Evolutionary conservation across 805 yeast species (phyloP).

Genomic region (Yarrowia osloensis): DNA sequence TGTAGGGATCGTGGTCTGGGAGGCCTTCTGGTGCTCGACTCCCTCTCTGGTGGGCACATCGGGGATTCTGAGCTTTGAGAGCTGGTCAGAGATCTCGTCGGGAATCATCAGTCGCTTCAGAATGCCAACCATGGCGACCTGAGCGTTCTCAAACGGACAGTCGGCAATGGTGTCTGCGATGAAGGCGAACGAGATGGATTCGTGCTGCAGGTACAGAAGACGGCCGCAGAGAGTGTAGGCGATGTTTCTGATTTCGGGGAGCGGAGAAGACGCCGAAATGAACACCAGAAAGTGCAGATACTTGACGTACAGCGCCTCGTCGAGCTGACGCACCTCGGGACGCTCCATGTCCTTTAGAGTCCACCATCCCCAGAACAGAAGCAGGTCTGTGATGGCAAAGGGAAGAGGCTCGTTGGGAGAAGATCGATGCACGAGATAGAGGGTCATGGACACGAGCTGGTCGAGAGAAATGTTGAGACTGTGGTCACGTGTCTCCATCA

Average conservation of each 20-base stretch:
- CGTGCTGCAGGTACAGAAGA: slow-evolving; percentile 59
- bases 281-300: slow-evolving; percentile 50
- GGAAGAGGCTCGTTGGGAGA: slow-evolving; percentile 37
- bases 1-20: not conserved
- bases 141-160: slow-evolving; percentile 66
- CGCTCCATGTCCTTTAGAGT: slow-evolving; percentile 36
- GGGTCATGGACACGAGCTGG: not conserved
- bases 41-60: slow-evolving; percentile 16
- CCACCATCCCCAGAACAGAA: slow-evolving; percentile 44
- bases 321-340: slow-evolving; percentile 40
- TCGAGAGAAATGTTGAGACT: slow-evolving; percentile 8
- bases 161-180: slow-evolving; percentile 61
- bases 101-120: slow-evolving; percentile 48
- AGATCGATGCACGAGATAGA: slow-evolving; percentile 10
- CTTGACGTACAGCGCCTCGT: slow-evolving; percentile 41
- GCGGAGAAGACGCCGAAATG: slow-evolving; percentile 44
- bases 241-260: slow-evolving; percentile 47
- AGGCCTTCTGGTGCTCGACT: not conserved
- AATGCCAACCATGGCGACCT: slow-evolving; percentile 62
- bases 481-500: slow-evolving; percentile 37
- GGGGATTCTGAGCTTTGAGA: slow-evolving; percentile 6
- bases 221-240: slow-evolving; percentile 65
- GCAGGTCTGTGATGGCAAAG: slow-evolving; percentile 42
- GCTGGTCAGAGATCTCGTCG: slow-evolving; percentile 18
- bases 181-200: slow-evolving; percentile 58